A percentile compares a stretch with the other conserved stretches of the same genome.
Evolutionary conservation across 257 asterid species (phyloP).

Genomic region (Fraxinus americana): DNA sequence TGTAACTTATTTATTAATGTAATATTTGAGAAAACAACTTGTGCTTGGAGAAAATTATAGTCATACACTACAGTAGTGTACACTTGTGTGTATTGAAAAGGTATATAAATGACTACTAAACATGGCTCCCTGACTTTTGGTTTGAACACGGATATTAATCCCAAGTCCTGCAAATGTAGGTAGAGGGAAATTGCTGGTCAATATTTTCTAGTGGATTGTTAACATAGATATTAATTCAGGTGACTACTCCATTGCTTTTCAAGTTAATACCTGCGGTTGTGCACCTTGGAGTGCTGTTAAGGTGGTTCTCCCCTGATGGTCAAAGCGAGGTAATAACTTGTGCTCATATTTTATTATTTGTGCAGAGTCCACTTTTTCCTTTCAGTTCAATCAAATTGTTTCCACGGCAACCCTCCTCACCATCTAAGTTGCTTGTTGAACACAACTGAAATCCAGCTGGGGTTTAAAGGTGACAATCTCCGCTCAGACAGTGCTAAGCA

Average conservation of each 20-base stretch:
- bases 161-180: neutral
- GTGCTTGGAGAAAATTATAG: neutral
- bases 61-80: neutral
- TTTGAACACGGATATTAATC: neutral
- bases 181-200: neutral
- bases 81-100: neutral
- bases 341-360: neutral
- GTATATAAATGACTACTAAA: neutral
- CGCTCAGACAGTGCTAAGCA: constrained; percentile 89
- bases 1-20: neutral
- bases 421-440: constrained; percentile 17
- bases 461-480: constrained; percentile 71
- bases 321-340: constrained; percentile 67
- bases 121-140: neutral
- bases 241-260: constrained; percentile 94
- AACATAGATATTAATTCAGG: constrained; percentile 44
- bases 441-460: constrained; percentile 53
- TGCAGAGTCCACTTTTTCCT: neutral
- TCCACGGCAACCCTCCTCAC: neutral
- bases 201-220: neutral
- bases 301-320: constrained; percentile 89
- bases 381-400: neutral
- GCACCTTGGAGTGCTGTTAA: constrained; percentile 87
- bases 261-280: constrained; percentile 94
- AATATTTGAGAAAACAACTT: neutral